Conservation (phyloP, 2,329 filamentous ascomycete genomes). For the Truncatella angustata region DNA sequence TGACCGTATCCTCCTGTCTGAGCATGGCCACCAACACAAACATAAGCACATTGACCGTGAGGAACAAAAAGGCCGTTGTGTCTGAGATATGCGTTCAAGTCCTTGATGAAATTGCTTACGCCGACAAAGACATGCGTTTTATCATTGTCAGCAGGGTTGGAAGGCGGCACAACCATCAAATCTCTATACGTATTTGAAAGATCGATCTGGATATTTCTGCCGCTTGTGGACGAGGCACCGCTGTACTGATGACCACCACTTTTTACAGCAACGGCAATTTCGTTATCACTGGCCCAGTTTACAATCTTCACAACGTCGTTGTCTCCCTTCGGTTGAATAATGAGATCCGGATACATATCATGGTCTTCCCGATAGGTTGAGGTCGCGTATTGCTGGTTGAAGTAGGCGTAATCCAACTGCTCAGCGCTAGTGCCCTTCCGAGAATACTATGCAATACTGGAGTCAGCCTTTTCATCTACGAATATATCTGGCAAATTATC, state of each 20-base stretch:
- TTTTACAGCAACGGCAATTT: slow-evolving; percentile 41
- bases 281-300: slow-evolving; percentile 37
- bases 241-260: slow-evolving; percentile 50
- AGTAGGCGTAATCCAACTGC: neutral
- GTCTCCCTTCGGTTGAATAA: slow-evolving; percentile 40
- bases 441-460: no score
- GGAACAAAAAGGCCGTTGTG: slow-evolving; percentile 42
- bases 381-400: slow-evolving; percentile 33
- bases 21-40: slow-evolving; percentile 45
- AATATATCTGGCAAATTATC: no score
- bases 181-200: slow-evolving; percentile 36
- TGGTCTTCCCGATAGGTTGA: slow-evolving; percentile 39
- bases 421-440: no score
- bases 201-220: slow-evolving; percentile 45
- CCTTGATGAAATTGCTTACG: slow-evolving; percentile 39
- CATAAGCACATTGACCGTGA: slow-evolving; percentile 43
- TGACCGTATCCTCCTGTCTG: slow-evolving; percentile 49
- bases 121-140: slow-evolving; percentile 35
- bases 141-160: no score
- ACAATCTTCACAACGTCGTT: slow-evolving; percentile 40
- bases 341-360: slow-evolving; percentile 41
- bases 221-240: slow-evolving; percentile 44
- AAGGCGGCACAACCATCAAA: slow-evolving; percentile 25
- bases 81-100: slow-evolving; percentile 41
- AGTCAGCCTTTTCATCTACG: no score